A percentile compares a stretch with the other conserved stretches of the same genome.
Conservation (phyloP, 768 basidiomycete species). For the Boletus rex-veris region DNA sequence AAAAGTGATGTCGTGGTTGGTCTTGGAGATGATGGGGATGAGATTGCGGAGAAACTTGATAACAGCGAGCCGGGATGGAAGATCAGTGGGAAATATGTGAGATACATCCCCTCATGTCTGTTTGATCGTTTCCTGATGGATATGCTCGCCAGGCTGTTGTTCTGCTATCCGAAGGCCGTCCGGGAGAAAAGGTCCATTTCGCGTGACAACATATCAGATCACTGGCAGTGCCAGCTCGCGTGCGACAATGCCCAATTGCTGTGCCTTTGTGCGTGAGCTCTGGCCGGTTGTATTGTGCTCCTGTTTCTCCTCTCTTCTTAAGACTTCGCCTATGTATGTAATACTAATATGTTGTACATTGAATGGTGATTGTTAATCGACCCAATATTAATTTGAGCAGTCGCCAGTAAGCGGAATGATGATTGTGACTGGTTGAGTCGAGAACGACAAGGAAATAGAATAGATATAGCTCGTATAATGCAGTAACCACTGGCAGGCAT, state of each 20-base stretch:
- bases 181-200: slow-evolving; percentile 84
- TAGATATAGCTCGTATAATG: too few species aligned
- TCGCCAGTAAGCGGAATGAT: too few species aligned
- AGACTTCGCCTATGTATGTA: slow-evolving; percentile 5
- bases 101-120: slow-evolving; percentile 28
- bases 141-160: slow-evolving; percentile 65
- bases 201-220: slow-evolving; percentile 34
- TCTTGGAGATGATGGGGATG: slow-evolving; percentile 64
- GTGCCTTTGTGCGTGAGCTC: background rate
- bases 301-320: background rate
- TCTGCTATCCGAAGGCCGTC: slow-evolving; percentile 81
- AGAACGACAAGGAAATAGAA: too few species aligned
- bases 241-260: background rate
- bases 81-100: slow-evolving; percentile 94
- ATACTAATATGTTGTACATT: background rate
- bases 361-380: background rate
- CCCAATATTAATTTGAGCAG: background rate
- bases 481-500: too few species aligned
- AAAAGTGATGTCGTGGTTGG: slow-evolving; percentile 96
- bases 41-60: slow-evolving; percentile 75
- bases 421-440: background rate
- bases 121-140: slow-evolving; percentile 14
- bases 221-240: background rate
- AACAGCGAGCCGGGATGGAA: slow-evolving; percentile 91
- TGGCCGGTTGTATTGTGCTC: background rate